Evolutionary conservation across 2,329 filamentous ascomycete species (phyloP).

Genomic region (Xylaria sp.): DNA sequence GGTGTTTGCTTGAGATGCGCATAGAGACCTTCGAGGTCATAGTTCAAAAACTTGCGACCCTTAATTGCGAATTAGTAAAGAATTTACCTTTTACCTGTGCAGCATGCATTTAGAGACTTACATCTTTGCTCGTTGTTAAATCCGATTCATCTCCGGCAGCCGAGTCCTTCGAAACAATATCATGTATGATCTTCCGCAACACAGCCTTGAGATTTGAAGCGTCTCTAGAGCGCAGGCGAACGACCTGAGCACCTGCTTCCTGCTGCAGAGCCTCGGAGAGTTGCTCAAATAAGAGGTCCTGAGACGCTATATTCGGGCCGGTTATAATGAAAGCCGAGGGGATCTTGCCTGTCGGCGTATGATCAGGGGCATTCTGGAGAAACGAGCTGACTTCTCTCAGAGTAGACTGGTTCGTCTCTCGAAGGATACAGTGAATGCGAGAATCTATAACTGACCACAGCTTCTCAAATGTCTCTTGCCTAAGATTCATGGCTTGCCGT

Average conservation of each 20-base stretch:
- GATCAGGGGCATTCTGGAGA: slow-evolving; percentile 54
- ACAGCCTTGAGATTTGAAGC: slow-evolving; percentile 78
- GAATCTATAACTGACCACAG: slow-evolving; percentile 73
- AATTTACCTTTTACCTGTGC: not conserved
- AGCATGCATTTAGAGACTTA: slow-evolving; percentile 48
- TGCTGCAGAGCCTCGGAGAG: slow-evolving; percentile 67
- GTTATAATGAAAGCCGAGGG: slow-evolving; percentile 79
- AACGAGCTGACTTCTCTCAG: slow-evolving; percentile 69
- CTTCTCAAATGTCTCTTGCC: slow-evolving; percentile 69
- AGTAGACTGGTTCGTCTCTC: slow-evolving; percentile 70
- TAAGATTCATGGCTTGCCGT: slow-evolving; percentile 59
- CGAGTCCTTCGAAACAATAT: slow-evolving; percentile 62
- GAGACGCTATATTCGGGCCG: slow-evolving; percentile 81
- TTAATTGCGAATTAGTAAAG: slow-evolving; percentile 48
- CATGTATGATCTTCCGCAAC: slow-evolving; percentile 78
- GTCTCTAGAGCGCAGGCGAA: slow-evolving; percentile 75
- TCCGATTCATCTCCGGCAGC: slow-evolving; percentile 67
- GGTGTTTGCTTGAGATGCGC: slow-evolving; percentile 66
- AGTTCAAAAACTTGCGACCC: slow-evolving; percentile 76
- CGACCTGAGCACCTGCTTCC: slow-evolving; percentile 65
- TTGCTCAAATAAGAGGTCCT: slow-evolving; percentile 78
- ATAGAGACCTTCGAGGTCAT: slow-evolving; percentile 79
- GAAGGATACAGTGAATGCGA: slow-evolving; percentile 71
- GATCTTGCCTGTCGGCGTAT: slow-evolving; percentile 60
- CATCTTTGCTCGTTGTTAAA: slow-evolving; percentile 59